A percentile compares a stretch with the other conserved stretches of the same genome.
phyloP scores from a whole-genome alignment of 2,329 filamentous ascomycete genomes.

The Cytospora chrysosperma region DNA sequence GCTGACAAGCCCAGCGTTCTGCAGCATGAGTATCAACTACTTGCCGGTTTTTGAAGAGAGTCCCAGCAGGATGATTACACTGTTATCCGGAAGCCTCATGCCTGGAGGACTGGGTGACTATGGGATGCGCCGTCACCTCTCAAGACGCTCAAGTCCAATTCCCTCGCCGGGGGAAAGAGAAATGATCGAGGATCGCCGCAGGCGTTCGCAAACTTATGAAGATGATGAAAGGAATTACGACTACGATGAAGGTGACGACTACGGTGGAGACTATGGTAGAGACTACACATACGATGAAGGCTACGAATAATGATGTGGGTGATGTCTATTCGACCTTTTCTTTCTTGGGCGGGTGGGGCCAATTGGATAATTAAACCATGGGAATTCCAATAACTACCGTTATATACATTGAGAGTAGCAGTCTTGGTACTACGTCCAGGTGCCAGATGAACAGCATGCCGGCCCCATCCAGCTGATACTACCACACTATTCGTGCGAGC shows the following conservation, averaged over 20 bases:
- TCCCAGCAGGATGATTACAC: not conserved
- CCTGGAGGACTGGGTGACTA: not conserved
- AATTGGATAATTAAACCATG: too few relatives aligned
- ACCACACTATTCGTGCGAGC: not conserved
- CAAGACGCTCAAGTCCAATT: not conserved
- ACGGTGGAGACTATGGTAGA: too few relatives aligned
- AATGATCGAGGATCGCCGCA: not conserved
- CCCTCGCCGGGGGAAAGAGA: not conserved
- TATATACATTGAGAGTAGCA: not conserved
- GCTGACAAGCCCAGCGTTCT: not conserved
- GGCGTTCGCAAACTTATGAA: not conserved
- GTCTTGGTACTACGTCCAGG: not conserved
- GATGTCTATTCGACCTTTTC: not conserved
- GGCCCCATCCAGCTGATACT: not conserved
- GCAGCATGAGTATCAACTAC: not conserved
- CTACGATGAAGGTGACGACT: not conserved
- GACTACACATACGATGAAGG: too few relatives aligned
- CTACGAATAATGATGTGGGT: not conserved
- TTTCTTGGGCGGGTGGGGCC: too few relatives aligned
- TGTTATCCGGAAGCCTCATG: not conserved
- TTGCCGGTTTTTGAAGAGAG: not conserved
- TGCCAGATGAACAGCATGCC: not conserved
- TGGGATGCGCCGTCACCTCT: not conserved
- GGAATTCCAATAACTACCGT: not conserved
- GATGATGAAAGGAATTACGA: too few relatives aligned